Evolutionary conservation across 371 early-diverging fungal genomes (phyloP).

Genomic region (Mucor racemosus): DNA sequence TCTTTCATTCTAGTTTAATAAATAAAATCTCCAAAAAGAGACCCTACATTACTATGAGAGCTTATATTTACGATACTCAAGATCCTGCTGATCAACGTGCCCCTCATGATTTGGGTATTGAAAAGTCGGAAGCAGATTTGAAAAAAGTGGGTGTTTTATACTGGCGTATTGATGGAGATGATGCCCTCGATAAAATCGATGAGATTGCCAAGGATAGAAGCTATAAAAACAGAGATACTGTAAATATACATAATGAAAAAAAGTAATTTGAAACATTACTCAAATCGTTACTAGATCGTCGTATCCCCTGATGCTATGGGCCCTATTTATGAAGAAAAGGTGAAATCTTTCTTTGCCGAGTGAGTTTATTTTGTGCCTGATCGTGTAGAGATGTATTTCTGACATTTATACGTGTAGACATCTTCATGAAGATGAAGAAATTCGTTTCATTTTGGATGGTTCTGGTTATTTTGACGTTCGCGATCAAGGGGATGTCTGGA

Average conservation of each 20-base stretch:
- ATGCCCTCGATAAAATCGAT: slow-evolving; percentile 67
- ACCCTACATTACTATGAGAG: slow-evolving; percentile 55
- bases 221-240: slow-evolving; percentile 92
- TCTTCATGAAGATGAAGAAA: slow-evolving; percentile 97
- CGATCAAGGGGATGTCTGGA: slow-evolving; percentile 83
- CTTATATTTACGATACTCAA: slow-evolving; percentile 69
- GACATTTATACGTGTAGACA: slow-evolving; percentile 55
- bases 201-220: slow-evolving; percentile 71
- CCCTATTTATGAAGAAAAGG: slow-evolving; percentile 85
- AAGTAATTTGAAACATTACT: background rate
- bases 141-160: slow-evolving; percentile 74
- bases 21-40: background rate
- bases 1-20: background rate
- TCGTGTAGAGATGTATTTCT: background rate
- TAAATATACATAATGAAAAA: slow-evolving; percentile 29
- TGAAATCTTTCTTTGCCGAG: slow-evolving; percentile 93
- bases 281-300: slow-evolving; percentile 33
- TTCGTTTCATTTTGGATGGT: slow-evolving; percentile 90
- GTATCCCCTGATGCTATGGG: slow-evolving; percentile 80
- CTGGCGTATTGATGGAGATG: slow-evolving; percentile 65
- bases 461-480: slow-evolving; percentile 91
- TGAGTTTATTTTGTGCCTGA: slow-evolving; percentile 34
- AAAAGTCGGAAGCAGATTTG: slow-evolving; percentile 71
- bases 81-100: slow-evolving; percentile 63
- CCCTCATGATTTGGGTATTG: slow-evolving; percentile 71